Evolutionary conservation across 2,329 filamentous ascomycete species (phyloP), one percentile per base, ranked within the genome.

Genomic region (Zasmidium citrigriseum): DNA sequence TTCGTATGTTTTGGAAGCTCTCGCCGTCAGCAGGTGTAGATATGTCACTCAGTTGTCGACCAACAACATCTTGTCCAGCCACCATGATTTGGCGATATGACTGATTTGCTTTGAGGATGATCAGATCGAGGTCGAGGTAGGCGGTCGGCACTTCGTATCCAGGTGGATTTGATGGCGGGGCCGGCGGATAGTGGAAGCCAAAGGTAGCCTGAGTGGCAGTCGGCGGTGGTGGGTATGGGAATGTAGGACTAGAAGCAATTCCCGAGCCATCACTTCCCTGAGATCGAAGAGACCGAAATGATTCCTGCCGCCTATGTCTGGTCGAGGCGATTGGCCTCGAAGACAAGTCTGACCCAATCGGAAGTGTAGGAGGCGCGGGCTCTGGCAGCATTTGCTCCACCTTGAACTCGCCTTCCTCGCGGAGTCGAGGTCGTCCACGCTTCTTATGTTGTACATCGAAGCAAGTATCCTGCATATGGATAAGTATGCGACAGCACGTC

Each of bases 401-500:
- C 47, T 62, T 67, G 57, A 67, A 65, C 14, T 68, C 64, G 34
- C 64, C 57, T 59, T 90, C 88, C 70, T 93, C 90, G 67, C 90
- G 85, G 65, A 95, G 78, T 63, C 90, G 83, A 59, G 90, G 90
- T 50, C 90, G 83, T 45, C 90, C 90, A 67, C 90, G 81, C 73
- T 93, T 95, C 75, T 93, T 95, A 75, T 95, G 90, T 70, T 91
- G 88, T 29, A 95, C 90, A 74, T 95, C 90, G 67, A 91, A 81
- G 70, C 90, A 95, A 7, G 87, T 82, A 58, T 92, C 89, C 79
- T 93, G 82, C n/a, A 38, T 46, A 18, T 49, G 68, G 59, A 54
- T 52, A 27, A 59, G 18, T 4, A 16, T 4, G 34, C 14, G 14
- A 16, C 34, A 16, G 4, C 12, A 4, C 16, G 18, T 41, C 18